phyloP scores from a whole-genome alignment of 2,329 filamentous ascomycete genomes.

The Fusarium concolor region DNA sequence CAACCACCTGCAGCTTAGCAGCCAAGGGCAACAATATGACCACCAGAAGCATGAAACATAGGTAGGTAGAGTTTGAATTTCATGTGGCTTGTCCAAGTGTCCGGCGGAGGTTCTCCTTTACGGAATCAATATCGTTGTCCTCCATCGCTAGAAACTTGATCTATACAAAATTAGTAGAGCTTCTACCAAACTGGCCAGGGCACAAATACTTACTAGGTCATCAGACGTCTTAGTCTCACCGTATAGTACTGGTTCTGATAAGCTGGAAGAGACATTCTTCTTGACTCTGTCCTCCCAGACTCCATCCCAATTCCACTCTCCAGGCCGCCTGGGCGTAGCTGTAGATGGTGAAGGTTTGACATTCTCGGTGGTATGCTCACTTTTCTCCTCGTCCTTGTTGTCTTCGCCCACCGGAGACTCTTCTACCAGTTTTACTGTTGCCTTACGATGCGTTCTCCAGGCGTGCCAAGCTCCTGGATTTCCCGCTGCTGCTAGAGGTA shows the following conservation, averaged over 20 bases:
- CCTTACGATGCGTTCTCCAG: constrained; percentile 78
- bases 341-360: constrained; percentile 14
- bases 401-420: constrained; percentile 8
- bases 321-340: constrained; percentile 59
- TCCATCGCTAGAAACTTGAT: constrained; percentile 76
- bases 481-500: constrained; percentile 84
- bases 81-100: constrained; percentile 56
- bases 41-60: not conserved
- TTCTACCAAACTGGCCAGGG: too few species aligned
- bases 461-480: constrained; percentile 95
- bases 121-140: constrained; percentile 65
- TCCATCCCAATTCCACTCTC: constrained; percentile 97
- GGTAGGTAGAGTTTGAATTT: not conserved
- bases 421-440: constrained; percentile 46
- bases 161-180: constrained; percentile 52
- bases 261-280: constrained; percentile 79
- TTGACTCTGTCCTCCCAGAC: constrained; percentile 93
- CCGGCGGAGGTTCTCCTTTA: constrained; percentile 69
- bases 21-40: not conserved
- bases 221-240: constrained; percentile 71
- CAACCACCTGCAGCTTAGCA: not conserved
- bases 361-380: constrained; percentile 15
- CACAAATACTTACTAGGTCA: constrained; percentile 72
- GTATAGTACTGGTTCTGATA: constrained; percentile 84
- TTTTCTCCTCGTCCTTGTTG: not conserved